Evolutionary conservation across 148 eudicot species (phyloP), one percentile per base, ranked within the genome.

Genomic region (Vaccinium corymbosum): DNA sequence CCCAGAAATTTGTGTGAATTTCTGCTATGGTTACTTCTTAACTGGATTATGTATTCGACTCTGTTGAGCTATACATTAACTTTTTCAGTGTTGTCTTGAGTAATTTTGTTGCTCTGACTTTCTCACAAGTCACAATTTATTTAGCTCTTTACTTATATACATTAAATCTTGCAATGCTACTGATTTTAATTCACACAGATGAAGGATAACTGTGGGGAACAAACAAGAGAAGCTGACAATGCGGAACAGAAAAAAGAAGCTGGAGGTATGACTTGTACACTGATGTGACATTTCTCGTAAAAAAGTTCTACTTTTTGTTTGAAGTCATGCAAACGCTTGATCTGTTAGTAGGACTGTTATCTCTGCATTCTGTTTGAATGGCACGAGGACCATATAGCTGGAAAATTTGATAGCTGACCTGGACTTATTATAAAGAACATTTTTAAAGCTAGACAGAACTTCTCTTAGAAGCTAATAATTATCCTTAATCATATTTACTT

Each of bases 221-320:
- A 85, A 76, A 82, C 82, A 50, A 80, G 82, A 75, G 82, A 82
- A 88, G 75, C 80, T 71, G 85, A 83, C 84, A 90, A 76, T 29
- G 72, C 55, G 81, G 85, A 88, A 84, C 70, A 83, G 62, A 82
- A 78, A 42, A 80, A 78, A 75, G 82, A 81, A 87, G 70, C 80
- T 71, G 85, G 83, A 87, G 91, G 90, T 89, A 84, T 81, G 76
- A 71, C 68, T 38, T 62, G 68, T 75, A 53, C 29, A 79, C 42
- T 22, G 27, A 46, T 49, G 59, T 38, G 32, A 75, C 81, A 62
- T 46, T 75, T 38, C 59, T 16, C 55, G 17, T 66, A 25, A 38
- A 56, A 48, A 17, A 15, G 61, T 22, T n/a, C 64, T 57, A 12
- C 52, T 51, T 52, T n/a, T 32, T 85, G 29, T 62, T 81, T 38